phyloP scores from a whole-genome alignment of 495 filamentous ascomycete species.

The Penicillium arizonense region DNA sequence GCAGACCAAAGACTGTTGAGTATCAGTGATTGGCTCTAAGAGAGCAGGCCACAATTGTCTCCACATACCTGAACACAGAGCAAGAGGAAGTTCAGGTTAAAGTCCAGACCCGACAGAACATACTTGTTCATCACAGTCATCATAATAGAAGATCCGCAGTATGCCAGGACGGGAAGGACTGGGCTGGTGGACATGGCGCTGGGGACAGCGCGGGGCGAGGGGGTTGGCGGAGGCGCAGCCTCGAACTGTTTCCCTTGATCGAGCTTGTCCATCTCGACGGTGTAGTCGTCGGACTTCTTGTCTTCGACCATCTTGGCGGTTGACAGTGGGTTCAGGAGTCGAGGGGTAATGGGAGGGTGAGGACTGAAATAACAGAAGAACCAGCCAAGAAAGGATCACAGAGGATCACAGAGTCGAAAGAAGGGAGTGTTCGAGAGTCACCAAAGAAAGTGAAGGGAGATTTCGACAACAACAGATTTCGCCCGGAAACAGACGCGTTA shows the following conservation, averaged over 20 bases:
- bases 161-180: slow-evolving; percentile 76
- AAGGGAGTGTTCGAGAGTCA: slow-evolving; percentile 1
- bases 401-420: slow-evolving; percentile 4
- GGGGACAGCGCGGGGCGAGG: slow-evolving; percentile 33
- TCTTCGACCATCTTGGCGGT: slow-evolving; percentile 62
- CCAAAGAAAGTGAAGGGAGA: slow-evolving; percentile 10
- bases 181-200: slow-evolving; percentile 63
- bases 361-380: slow-evolving; percentile 2
- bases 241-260: slow-evolving; percentile 61
- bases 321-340: not conserved
- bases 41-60: not conserved
- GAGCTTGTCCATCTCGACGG: slow-evolving; percentile 66
- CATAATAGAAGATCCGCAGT: slow-evolving; percentile 91
- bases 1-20: slow-evolving; percentile 79
- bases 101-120: slow-evolving; percentile 83
- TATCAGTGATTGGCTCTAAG: slow-evolving; percentile 9
- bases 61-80: slow-evolving; percentile 81
- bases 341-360: not conserved
- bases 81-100: slow-evolving; percentile 97
- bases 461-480: slow-evolving; percentile 17
- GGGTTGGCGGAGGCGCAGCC: slow-evolving; percentile 39
- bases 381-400: not conserved
- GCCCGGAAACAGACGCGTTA: slow-evolving; percentile 21
- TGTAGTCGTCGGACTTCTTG: slow-evolving; percentile 83
- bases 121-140: slow-evolving; percentile 99